Conservation (phyloP, 805 yeast species). For the Candida adriatica region DNA sequence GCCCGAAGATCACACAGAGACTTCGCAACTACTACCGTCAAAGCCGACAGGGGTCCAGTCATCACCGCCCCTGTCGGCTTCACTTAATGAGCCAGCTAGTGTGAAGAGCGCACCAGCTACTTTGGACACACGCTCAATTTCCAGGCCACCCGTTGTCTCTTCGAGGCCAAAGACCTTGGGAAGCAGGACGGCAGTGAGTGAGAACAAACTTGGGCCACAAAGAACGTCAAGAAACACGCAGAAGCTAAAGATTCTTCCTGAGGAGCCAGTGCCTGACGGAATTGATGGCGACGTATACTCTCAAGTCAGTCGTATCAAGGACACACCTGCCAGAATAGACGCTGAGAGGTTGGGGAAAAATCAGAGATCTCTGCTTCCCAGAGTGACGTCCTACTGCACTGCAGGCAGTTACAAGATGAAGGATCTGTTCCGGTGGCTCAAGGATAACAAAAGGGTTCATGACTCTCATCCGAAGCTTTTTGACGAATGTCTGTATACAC, state of each 20-base stretch:
- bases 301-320: conserved; percentile 77
- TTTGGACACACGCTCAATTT: too few species aligned
- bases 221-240: conserved; percentile 70
- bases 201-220: conserved; percentile 56
- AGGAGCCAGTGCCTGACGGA: conserved; percentile 34
- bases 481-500: conserved; percentile 93
- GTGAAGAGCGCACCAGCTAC: too few species aligned
- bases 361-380: conserved; percentile 69
- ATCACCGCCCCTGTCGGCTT: too few species aligned
- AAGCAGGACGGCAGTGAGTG: conserved; percentile 4
- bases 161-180: not conserved
- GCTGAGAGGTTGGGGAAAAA: conserved; percentile 87
- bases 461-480: conserved; percentile 81
- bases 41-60: too few species aligned
- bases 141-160: too few species aligned
- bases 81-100: too few species aligned
- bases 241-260: conserved; percentile 65
- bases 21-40: too few species aligned
- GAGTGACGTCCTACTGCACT: conserved; percentile 95
- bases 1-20: too few species aligned
- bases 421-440: conserved; percentile 78
- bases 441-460: conserved; percentile 65
- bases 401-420: conserved; percentile 89
- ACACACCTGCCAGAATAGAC: conserved; percentile 83
- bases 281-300: conserved; percentile 57